These are phyloP conservation scores for Trichoderma sp. DNA, from an alignment of 2,329 filamentous ascomycete species.

Conservation along the genomic window DNA sequence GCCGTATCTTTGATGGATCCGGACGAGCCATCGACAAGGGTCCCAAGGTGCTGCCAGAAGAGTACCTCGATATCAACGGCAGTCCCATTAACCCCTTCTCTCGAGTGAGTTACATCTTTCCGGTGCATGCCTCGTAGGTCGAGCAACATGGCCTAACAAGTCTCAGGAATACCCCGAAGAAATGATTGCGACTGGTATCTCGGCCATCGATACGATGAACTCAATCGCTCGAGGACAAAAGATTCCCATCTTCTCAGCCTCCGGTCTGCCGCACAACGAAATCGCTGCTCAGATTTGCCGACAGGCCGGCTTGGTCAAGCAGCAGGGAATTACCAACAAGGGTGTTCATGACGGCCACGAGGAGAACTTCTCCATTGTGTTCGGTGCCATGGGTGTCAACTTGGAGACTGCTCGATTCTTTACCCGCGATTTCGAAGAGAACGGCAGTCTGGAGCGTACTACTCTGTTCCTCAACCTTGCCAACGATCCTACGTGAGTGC, in stretches of 20 bases:
- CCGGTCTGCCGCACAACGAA: conserved; percentile 98
- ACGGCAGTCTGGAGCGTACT: conserved; percentile 94
- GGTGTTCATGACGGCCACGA: conserved; percentile 94
- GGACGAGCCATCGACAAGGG: conserved; percentile 98
- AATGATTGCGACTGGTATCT: conserved; percentile 99
- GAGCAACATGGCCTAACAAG: conserved; percentile 14
- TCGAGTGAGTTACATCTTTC: conserved; percentile 56
- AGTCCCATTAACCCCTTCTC: conserved; percentile 98
- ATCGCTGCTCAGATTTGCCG: conserved; percentile 98
- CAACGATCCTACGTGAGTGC: conserved; percentile 89
- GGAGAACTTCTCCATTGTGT: conserved; percentile 99
- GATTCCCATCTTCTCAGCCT: conserved; percentile 98
- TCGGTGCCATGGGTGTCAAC: conserved; percentile 99
- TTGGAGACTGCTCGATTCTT: conserved; percentile 99
- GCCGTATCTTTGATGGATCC: conserved; percentile 97
- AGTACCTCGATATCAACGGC: conserved; percentile 98
- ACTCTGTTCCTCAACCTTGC: conserved; percentile 99
- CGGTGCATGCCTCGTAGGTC: neutral
- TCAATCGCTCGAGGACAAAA: conserved; percentile 98
- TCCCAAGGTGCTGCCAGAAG: conserved; percentile 94
- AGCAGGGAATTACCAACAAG: conserved; percentile 79
- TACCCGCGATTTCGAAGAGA: conserved; percentile 97
- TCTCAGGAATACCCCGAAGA: conserved; percentile 92
- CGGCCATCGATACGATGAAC: conserved; percentile 98
- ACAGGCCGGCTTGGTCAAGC: conserved; percentile 87